A percentile compares a stretch with the other conserved stretches of the same genome.
Evolutionary conservation across 2,329 filamentous ascomycete species (phyloP).

Genomic region (Dactylonectria estremocensis): DNA sequence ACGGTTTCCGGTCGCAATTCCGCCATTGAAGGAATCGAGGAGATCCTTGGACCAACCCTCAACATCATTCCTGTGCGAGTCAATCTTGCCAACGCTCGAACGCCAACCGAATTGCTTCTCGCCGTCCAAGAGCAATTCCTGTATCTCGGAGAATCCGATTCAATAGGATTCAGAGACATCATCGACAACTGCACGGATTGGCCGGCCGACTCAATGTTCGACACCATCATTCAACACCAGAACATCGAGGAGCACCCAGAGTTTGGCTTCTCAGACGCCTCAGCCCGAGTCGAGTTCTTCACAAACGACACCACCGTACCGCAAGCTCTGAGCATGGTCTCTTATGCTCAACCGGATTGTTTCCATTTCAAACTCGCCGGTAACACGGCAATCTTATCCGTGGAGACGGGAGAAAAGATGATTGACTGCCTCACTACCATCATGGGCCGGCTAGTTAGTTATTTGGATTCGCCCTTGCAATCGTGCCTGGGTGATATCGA

Average conservation of each 20-base stretch:
- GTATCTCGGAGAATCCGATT: conserved; percentile 32
- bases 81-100: conserved; percentile 40
- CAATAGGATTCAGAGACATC: conserved; percentile 36
- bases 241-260: conserved; percentile 41
- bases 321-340: background rate
- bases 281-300: conserved; percentile 10
- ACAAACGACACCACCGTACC: conserved; percentile 15
- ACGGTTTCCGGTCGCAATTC: conserved; percentile 58
- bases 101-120: conserved; percentile 13
- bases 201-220: conserved; percentile 25
- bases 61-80: conserved; percentile 60
- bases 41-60: conserved; percentile 57
- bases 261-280: conserved; percentile 9
- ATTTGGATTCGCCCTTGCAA: conserved; percentile 3
- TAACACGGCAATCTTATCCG: conserved; percentile 19
- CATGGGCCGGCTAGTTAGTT: background rate
- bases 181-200: conserved; percentile 37
- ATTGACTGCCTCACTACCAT: conserved; percentile 1
- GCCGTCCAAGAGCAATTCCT: conserved; percentile 36
- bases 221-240: conserved; percentile 38
- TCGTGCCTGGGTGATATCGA: conserved; percentile 1
- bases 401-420: conserved; percentile 6
- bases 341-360: conserved; percentile 12
- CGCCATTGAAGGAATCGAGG: conserved; percentile 50
- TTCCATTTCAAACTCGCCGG: conserved; percentile 11